Conservation (phyloP, 768 basidiomycete genomes). For the Mycena venus region DNA sequence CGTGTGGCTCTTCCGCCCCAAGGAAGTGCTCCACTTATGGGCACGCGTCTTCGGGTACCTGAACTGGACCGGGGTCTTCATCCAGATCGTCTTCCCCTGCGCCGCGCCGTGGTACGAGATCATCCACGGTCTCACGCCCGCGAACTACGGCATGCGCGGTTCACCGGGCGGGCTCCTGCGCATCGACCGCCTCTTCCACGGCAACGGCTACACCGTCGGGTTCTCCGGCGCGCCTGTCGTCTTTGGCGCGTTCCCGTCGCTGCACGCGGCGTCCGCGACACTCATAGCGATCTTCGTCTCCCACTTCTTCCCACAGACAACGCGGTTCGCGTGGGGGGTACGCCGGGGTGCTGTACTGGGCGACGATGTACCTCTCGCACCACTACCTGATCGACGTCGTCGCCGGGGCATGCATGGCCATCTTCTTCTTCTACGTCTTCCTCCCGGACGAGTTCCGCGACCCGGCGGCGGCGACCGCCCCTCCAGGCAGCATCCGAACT, state of each 20-base stretch:
- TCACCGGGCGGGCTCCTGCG: conserved; percentile 94
- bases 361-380: conserved; percentile 98
- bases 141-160: conserved; percentile 91
- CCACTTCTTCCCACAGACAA: conserved; percentile 90
- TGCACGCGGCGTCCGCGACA: conserved; percentile 93
- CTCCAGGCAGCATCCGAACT: conserved; percentile 52
- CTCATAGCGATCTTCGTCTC: conserved; percentile 93
- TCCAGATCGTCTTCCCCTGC: conserved; percentile 92
- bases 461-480: conserved; percentile 62
- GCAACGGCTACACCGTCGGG: conserved; percentile 78
- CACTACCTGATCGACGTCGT: conserved; percentile 99
- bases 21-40: conserved; percentile 86
- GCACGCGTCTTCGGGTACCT: conserved; percentile 92
- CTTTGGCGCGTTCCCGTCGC: conserved; percentile 96
- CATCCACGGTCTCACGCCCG: conserved; percentile 95
- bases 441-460: conserved; percentile 86
- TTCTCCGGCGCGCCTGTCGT: conserved; percentile 93
- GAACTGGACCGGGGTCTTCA: conserved; percentile 89
- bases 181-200: conserved; percentile 90
- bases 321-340: conserved; percentile 85
- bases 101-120: conserved; percentile 98
- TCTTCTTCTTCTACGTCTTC: conserved; percentile 88
- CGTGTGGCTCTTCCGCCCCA: conserved; percentile 91
- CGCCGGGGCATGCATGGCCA: conserved; percentile 91
- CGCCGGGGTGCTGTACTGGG: conserved; percentile 92